Percentiles rank a stretch among this genome's conserved stretches.
phyloP scores from a whole-genome alignment of 768 basidiomycete genomes.

The Rhodosporidiobolus sp. region DNA sequence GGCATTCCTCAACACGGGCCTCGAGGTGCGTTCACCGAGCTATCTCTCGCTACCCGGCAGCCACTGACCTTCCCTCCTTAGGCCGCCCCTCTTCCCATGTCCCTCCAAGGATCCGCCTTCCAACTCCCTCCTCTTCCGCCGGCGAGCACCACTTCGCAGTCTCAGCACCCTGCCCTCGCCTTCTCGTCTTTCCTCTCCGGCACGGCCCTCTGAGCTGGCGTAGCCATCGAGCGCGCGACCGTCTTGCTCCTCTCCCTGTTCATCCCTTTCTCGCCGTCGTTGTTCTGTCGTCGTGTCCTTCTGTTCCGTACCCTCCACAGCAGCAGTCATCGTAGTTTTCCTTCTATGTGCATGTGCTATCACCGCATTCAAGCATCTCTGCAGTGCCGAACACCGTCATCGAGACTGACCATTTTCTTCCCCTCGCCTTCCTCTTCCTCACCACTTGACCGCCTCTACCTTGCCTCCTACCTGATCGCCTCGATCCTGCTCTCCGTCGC shows the following conservation, averaged over 20 bases:
- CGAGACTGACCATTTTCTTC: too few species aligned
- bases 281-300: too few species aligned
- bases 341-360: too few species aligned
- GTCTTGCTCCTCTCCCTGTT: background rate
- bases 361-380: too few species aligned
- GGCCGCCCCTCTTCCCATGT: constrained; percentile 33
- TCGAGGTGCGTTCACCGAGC: constrained; percentile 11
- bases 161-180: background rate
- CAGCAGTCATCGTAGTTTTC: too few species aligned
- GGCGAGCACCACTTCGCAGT: background rate
- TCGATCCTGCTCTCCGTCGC: too few species aligned
- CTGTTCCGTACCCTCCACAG: too few species aligned
- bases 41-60: background rate
- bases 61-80: background rate
- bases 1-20: constrained; percentile 29
- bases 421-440: too few species aligned
- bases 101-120: constrained; percentile 35
- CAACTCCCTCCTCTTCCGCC: constrained; percentile 25
- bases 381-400: too few species aligned
- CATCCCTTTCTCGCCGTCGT: background rate
- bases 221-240: too few species aligned
- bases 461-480: too few species aligned
- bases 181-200: constrained; percentile 5
- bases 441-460: too few species aligned
- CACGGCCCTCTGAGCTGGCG: background rate